Evolutionary conservation across 257 asterid genomes (phyloP).

Genomic region (Fraxinus anomala): DNA sequence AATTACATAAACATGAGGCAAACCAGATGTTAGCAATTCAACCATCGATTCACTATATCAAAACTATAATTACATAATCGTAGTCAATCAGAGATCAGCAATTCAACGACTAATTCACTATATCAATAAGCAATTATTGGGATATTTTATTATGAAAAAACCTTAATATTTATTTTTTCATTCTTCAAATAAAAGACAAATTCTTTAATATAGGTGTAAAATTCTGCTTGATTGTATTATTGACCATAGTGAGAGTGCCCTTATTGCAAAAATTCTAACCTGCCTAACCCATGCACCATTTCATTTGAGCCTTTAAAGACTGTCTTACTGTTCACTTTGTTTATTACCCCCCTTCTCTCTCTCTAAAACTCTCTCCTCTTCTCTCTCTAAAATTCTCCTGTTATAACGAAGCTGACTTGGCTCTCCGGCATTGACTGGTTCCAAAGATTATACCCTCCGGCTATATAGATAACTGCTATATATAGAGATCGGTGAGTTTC

Average conservation of each 20-base stretch:
- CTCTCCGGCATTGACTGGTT: constrained; percentile 69
- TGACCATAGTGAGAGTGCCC: constrained; percentile 13
- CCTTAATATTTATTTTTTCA: too few species aligned
- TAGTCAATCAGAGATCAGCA: too few species aligned
- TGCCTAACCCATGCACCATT: constrained; percentile 37
- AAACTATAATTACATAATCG: too few species aligned
- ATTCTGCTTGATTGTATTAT: constrained; percentile 27
- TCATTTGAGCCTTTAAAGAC: constrained; percentile 27
- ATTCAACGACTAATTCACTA: background rate
- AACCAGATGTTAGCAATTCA: too few species aligned
- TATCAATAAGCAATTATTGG: too few species aligned
- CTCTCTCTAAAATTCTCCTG: constrained; percentile 31
- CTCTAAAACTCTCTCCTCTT: constrained; percentile 23
- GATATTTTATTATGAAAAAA: too few species aligned
- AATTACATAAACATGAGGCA: too few species aligned
- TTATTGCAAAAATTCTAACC: constrained; percentile 21
- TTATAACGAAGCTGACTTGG: constrained; percentile 46
- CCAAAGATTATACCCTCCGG: constrained; percentile 38
- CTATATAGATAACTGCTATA: constrained; percentile 32
- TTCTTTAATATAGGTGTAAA: background rate
- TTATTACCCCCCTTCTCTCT: constrained; percentile 21
- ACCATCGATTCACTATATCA: too few species aligned
- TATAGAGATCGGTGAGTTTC: constrained; percentile 56
- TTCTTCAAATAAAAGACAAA: background rate
- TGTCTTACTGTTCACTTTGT: constrained; percentile 8